These are phyloP conservation scores for Erigeron canadensis DNA, from an alignment of 129 eudicot genomes.

Conservation along the genomic window DNA sequence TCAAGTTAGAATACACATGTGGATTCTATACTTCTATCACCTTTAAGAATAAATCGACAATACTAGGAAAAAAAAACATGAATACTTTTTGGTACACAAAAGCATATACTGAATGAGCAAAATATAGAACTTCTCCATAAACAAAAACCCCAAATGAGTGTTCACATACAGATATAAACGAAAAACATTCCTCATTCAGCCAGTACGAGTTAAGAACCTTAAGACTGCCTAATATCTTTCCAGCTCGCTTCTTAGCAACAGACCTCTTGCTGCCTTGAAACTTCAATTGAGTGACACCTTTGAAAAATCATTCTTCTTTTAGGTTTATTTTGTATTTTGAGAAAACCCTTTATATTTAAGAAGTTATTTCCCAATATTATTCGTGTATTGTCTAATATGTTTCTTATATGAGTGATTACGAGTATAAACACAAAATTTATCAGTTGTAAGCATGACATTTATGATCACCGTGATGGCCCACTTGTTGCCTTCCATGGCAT, in stretches of 20 bases:
- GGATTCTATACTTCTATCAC: no score
- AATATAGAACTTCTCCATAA: background rate
- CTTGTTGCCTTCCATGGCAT: constrained; percentile 19
- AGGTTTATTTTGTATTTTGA: no score
- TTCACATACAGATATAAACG: background rate
- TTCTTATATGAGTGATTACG: no score
- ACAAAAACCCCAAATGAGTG: background rate
- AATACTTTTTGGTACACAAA: constrained; percentile 16
- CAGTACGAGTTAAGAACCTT: constrained; percentile 74
- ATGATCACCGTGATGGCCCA: constrained; percentile 25
- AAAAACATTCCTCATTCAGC: constrained; percentile 56
- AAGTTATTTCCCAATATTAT: no score
- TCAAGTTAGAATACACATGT: no score
- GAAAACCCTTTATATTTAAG: no score
- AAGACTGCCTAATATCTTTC: constrained; percentile 73
- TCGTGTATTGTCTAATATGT: no score
- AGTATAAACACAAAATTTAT: no score
- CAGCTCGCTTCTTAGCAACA: constrained; percentile 81
- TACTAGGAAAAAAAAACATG: no score
- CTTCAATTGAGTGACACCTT: constrained; percentile 68
- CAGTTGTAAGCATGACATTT: constrained; percentile 18
- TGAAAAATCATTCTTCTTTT: no score
- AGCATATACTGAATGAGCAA: background rate
- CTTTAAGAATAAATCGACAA: background rate
- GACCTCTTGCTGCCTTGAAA: constrained; percentile 73